Base-by-base conservation (phyloP, 306 rosid genomes). In the Glycyrrhiza uralensis region DNA sequence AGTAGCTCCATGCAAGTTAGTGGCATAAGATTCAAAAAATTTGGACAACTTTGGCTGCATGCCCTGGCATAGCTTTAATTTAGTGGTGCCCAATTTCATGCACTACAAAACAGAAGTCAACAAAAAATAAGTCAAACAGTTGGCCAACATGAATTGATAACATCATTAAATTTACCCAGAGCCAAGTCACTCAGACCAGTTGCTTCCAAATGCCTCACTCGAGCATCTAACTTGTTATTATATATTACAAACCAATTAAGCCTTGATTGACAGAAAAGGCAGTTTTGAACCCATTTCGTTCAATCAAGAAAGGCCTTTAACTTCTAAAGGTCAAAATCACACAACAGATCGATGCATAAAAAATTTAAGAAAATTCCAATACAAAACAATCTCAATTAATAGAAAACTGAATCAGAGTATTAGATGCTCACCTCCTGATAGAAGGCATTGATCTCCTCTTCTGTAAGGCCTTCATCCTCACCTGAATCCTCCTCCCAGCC, bases 401-500 rank as follows among this genome's bases (percentile, higher is more conserved):
- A 51, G 26, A 59, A 76, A 44, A 57, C 20, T 4, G 22, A 45
- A 61, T 35, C 32, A 32, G 42, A 12, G 63, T 17, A 39, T 28
- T 58, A 58, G 69, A 36, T 61, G 64, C 82, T 80, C 72, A 95
- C 99, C 90, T 84, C 86, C 77, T 83, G 89, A 80, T 77, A 85
- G 66, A 95, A 95, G 19, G 90, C 67, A 84, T 71, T 86, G 65
- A 95, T 95, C 88, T 95, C 99, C 83, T 95, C 99, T 66, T 95
- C 97, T 1, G 99, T 95, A 20, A 91, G 96, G 39, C 96, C 99
- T 38, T 71, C 99, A 72, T 94, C 97, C 83, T 92, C 98, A 57
- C 89, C 96, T 71, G 86, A 82, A 83, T 80, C 84, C 80, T 95
- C 99, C 47, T 86, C 97, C 99, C 99, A 95, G 61, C 99, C 99